Evolutionary conservation across 2,329 filamentous ascomycete species (phyloP).

Genomic region (Penicillium sp.): DNA sequence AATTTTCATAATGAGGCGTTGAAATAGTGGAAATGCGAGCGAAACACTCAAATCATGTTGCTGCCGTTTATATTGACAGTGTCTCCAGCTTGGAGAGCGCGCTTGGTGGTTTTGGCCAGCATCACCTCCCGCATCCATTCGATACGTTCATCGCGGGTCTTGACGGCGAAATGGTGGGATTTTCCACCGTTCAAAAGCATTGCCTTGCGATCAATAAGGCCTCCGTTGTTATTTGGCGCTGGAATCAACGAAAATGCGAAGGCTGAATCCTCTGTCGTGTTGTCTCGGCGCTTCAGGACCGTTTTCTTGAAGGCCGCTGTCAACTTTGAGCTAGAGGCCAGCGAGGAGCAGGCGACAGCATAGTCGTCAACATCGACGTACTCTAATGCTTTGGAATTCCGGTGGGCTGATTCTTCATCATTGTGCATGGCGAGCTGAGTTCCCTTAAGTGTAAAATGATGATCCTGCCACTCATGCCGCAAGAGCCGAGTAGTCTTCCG

Average conservation of each 20-base stretch:
- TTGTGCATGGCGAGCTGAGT: slow-evolving; percentile 61
- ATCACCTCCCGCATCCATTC: slow-evolving; percentile 72
- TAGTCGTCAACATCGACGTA: slow-evolving; percentile 36
- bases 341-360: slow-evolving; percentile 66
- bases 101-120: slow-evolving; percentile 51
- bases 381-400: slow-evolving; percentile 35
- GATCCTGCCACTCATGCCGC: slow-evolving; percentile 90
- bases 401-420: slow-evolving; percentile 33
- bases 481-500: slow-evolving; percentile 83
- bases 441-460: slow-evolving; percentile 82
- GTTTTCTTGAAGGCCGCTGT: slow-evolving; percentile 78
- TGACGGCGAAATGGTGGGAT: slow-evolving; percentile 92
- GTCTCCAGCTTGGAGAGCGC: slow-evolving; percentile 40
- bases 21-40: not conserved
- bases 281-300: slow-evolving; percentile 53
- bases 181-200: slow-evolving; percentile 66
- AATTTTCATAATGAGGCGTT: not conserved
- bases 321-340: slow-evolving; percentile 79
- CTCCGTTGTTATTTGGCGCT: slow-evolving; percentile 48
- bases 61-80: slow-evolving; percentile 39
- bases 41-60: not conserved
- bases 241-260: slow-evolving; percentile 54
- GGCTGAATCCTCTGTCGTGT: slow-evolving; percentile 37
- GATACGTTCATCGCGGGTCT: slow-evolving; percentile 84
- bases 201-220: slow-evolving; percentile 48